Conservation (phyloP, 805 yeast species). For the Kluyveromyces aestuarii region DNA sequence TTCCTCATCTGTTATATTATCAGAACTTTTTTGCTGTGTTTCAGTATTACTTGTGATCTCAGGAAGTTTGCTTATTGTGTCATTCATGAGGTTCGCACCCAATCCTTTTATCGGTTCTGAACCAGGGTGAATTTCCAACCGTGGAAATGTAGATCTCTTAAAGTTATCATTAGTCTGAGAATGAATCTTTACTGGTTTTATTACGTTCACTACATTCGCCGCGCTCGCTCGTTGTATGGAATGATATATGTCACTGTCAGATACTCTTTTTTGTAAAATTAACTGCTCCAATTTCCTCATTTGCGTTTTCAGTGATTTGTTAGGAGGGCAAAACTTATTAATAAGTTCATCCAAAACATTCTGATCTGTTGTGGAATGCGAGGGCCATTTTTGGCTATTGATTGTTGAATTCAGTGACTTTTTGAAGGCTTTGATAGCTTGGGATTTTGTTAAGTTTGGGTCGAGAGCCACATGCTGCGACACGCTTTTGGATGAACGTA, state of each 20-base stretch:
- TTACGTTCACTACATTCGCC: constrained; percentile 8
- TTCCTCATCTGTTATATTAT: constrained; percentile 5
- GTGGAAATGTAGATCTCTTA: background rate
- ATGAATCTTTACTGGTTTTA: constrained; percentile 4
- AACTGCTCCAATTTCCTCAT: constrained; percentile 7
- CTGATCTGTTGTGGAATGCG: constrained; percentile 1
- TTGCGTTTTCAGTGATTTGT: constrained; percentile 3
- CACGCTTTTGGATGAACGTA: background rate
- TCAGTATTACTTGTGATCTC: background rate
- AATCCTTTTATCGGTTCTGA: background rate
- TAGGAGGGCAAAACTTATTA: background rate
- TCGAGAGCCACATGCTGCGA: constrained; percentile 8
- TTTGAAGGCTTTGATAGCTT: constrained; percentile 8
- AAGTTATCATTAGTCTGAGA: background rate
- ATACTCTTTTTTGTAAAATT: constrained; percentile 12
- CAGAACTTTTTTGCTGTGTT: background rate
- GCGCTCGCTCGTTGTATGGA: constrained; percentile 6
- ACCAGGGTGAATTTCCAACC: background rate
- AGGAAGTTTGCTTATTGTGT: background rate
- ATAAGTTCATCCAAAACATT: constrained; percentile 3
- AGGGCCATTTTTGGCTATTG: constrained; percentile 2
- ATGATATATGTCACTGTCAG: constrained; percentile 7
- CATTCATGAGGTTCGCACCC: background rate
- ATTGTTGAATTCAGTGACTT: constrained; percentile 4
- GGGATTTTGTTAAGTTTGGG: constrained; percentile 4